phyloP scores from a whole-genome alignment of 192 early-diverging fungal species.

The Coemansia sp. region DNA sequence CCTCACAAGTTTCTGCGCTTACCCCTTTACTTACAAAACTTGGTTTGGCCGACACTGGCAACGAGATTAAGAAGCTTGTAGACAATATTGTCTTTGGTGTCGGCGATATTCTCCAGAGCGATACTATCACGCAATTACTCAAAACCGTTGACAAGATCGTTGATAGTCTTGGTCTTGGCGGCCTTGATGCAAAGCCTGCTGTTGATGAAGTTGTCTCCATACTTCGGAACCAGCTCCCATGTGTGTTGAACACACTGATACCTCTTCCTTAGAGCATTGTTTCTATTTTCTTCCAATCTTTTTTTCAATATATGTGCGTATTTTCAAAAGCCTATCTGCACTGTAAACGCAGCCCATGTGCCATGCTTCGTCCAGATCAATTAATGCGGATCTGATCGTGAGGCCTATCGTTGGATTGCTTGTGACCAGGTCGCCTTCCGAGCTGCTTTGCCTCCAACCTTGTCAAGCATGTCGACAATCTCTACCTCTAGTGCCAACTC shows the following conservation, averaged over 20 bases:
- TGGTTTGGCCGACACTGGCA: conserved; percentile 38
- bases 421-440: too few relatives aligned
- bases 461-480: background rate
- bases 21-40: conserved; percentile 46
- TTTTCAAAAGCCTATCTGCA: too few relatives aligned
- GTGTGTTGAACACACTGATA: conserved; percentile 41
- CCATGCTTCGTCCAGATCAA: background rate
- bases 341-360: too few relatives aligned
- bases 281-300: background rate
- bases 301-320: background rate
- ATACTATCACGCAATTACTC: conserved; percentile 30
- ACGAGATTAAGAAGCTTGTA: conserved; percentile 47
- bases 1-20: conserved; percentile 28
- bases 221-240: conserved; percentile 45
- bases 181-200: conserved; percentile 41
- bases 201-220: conserved; percentile 36
- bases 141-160: conserved; percentile 30
- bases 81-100: conserved; percentile 37
- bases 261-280: conserved; percentile 29
- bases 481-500: background rate
- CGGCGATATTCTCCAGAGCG: conserved; percentile 37
- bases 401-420: background rate
- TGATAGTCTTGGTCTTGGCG: conserved; percentile 37
- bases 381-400: background rate
- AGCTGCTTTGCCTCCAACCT: background rate